Base-by-base conservation (phyloP, 257 asterid species). In the Nicotiana attenuata region DNA sequence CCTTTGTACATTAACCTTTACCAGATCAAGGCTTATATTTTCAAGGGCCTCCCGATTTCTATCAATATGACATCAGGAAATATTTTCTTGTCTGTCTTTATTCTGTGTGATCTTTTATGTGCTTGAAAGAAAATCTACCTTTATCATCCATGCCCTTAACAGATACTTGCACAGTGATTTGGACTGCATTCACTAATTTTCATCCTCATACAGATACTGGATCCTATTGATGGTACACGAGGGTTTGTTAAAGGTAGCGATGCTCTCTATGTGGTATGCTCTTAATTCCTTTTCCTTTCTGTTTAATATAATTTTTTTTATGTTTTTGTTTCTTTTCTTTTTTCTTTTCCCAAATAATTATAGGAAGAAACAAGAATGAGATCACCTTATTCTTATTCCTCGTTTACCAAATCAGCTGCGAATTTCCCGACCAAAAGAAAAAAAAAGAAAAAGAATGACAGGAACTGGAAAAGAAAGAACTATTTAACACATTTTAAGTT, bases 171-270 rank as follows among this genome's bases (percentile, higher is more conserved):
- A 50, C 60, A 75, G 45, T 50, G 20, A 50, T 4, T 50, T 75
- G 63, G 61, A 53, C 41, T 75, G 63, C 61, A 75, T 45, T 75
- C 63, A 75, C 52, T 47, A 75, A 75, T 50, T 75, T 50, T 60
- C 45, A 29, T 47, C 77, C 76, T 85, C 59, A 5, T 88, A 78
- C 94, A 96, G 98, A 90, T 96, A 81, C 84, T 96, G 97, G 99
- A 96, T 88, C 99, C 99, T 69, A 93, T 96, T 84, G 99, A 96
- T 81, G 98, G 99, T 80, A 96, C 98, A 65, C 90, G 97, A 73
- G 99, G 99, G 82, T 96, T 96, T 85, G 94, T 96, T 77, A 94
- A 87, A 92, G 99, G 99, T 75, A 68, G 92, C 26, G 92, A 88
- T 69, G 97, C 99, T 88, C 93, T 96, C 60, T 96, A 96, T 79